A percentile compares a stretch with the other conserved stretches of the same genome.
phyloP scores from a whole-genome alignment of 352 stramenopile species.

The Phytopythium ostracodes region DNA sequence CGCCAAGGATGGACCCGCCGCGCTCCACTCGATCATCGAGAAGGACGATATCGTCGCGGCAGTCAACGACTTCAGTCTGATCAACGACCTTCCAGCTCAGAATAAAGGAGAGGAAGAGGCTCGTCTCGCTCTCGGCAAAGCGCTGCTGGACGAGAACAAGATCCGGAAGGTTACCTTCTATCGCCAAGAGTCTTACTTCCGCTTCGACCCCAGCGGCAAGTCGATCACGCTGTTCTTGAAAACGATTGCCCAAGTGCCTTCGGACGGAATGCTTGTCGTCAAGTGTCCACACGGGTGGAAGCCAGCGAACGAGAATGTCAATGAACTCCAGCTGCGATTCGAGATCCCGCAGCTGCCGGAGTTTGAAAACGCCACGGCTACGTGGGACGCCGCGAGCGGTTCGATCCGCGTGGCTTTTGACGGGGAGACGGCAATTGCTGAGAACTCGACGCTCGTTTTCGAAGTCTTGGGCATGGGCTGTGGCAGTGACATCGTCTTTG shows the following conservation, averaged over 20 bases:
- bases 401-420: slow-evolving; percentile 31
- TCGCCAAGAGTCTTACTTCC: slow-evolving; percentile 49
- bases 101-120: slow-evolving; percentile 30
- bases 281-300: slow-evolving; percentile 29
- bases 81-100: slow-evolving; percentile 16
- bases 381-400: slow-evolving; percentile 20
- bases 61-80: slow-evolving; percentile 28
- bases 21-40: slow-evolving; percentile 41
- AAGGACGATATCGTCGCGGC: slow-evolving; percentile 50
- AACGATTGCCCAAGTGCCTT: slow-evolving; percentile 27
- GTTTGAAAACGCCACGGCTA: slow-evolving; percentile 21
- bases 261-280: slow-evolving; percentile 25
- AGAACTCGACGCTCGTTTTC: slow-evolving; percentile 30
- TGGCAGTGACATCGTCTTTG: slow-evolving; percentile 23
- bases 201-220: slow-evolving; percentile 25
- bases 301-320: slow-evolving; percentile 8
- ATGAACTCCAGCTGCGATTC: slow-evolving; percentile 24
- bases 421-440: slow-evolving; percentile 24
- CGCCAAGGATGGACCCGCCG: slow-evolving; percentile 27
- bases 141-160: slow-evolving; percentile 19
- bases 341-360: slow-evolving; percentile 25
- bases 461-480: slow-evolving; percentile 29
- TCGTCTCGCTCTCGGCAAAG: slow-evolving; percentile 21
- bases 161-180: slow-evolving; percentile 39
- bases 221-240: slow-evolving; percentile 32